These are phyloP conservation scores for Brettanomyces custersianus DNA, from an alignment of 805 yeast species.

Conservation along the genomic window DNA sequence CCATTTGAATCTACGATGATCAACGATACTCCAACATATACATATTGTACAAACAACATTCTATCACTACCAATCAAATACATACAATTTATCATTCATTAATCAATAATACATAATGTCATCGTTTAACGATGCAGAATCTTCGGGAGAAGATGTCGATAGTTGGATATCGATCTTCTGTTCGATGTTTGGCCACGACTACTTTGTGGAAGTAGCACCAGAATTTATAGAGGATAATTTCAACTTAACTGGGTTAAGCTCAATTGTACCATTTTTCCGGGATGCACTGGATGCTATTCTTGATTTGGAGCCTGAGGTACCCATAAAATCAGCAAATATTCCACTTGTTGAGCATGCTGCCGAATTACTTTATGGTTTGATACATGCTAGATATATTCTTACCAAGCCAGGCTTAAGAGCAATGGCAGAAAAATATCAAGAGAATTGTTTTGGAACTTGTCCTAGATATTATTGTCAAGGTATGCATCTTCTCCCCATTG, in stretches of 20 bases:
- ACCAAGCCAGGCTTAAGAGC: slow-evolving; percentile 84
- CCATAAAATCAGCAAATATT: slow-evolving; percentile 53
- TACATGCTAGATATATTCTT: slow-evolving; percentile 85
- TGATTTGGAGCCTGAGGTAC: slow-evolving; percentile 65
- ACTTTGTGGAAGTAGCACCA: slow-evolving; percentile 82
- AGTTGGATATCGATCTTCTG: slow-evolving; percentile 83
- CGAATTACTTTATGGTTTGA: slow-evolving; percentile 84
- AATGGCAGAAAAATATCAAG: slow-evolving; percentile 90
- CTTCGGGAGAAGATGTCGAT: slow-evolving; percentile 42
- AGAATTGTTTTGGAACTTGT: slow-evolving; percentile 83
- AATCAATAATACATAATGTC: slow-evolving; percentile 4
- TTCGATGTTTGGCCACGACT: slow-evolving; percentile 75
- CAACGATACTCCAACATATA: too few relatives aligned
- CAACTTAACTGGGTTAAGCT: slow-evolving; percentile 81
- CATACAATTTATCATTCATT: neutral
- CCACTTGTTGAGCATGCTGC: slow-evolving; percentile 84
- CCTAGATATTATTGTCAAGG: slow-evolving; percentile 87
- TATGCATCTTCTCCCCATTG: slow-evolving; percentile 85
- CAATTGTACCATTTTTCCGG: slow-evolving; percentile 81
- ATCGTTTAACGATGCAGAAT: slow-evolving; percentile 16
- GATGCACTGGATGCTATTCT: slow-evolving; percentile 87
- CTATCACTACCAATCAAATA: too few relatives aligned
- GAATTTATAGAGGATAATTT: slow-evolving; percentile 96
- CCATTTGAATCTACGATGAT: too few relatives aligned
- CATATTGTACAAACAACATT: too few relatives aligned